These are phyloP conservation scores for Aquilaria yunnanensis DNA, from an alignment of 345 rosid species.

Conservation along the genomic window DNA sequence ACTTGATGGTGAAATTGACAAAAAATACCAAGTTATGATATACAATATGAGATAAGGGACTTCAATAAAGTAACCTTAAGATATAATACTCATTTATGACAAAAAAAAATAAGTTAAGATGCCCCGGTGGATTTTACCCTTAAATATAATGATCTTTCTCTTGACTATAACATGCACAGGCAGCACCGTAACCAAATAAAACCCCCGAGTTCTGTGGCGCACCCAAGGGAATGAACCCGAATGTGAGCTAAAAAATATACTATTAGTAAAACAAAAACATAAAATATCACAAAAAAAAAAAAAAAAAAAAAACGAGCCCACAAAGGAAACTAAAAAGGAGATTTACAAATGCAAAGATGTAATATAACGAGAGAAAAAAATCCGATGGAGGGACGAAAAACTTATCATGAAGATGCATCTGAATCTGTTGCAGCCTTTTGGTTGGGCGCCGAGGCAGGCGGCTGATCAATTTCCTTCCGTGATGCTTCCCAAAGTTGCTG, in stretches of 20 bases:
- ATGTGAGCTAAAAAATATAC: background rate
- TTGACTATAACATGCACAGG: too few species aligned
- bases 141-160: too few species aligned
- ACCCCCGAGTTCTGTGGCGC: too few species aligned
- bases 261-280: constrained; percentile 8
- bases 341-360: constrained; percentile 9
- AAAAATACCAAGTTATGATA: too few species aligned
- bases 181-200: too few species aligned
- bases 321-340: background rate
- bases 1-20: too few species aligned
- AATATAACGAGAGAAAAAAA: background rate
- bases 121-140: too few species aligned
- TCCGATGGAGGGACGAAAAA: background rate
- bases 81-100: too few species aligned
- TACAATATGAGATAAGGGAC: too few species aligned
- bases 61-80: too few species aligned
- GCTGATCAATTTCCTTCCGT: constrained; percentile 47
- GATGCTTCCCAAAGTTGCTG: constrained; percentile 93
- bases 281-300: background rate
- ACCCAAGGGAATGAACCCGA: too few species aligned
- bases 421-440: constrained; percentile 15
- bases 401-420: constrained; percentile 15
- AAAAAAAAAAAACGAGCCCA: constrained; percentile 4
- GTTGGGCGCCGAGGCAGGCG: constrained; percentile 17
- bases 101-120: too few species aligned